Conservation (phyloP, 2,329 filamentous ascomycete species). For the Colletotrichum simmondsii region DNA sequence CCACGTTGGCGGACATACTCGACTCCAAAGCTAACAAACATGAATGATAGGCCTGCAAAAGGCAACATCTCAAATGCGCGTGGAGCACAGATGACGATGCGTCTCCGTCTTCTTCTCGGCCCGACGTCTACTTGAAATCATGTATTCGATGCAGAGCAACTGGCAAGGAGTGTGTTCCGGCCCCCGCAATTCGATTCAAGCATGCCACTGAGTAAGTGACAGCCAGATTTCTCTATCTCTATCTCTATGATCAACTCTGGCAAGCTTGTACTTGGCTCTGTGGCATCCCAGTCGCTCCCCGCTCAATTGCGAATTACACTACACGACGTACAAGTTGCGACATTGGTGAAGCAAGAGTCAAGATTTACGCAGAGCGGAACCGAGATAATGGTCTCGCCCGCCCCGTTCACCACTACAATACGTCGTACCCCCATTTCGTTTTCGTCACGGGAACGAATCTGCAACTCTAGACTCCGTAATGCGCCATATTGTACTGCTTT, state of each 20-base stretch:
- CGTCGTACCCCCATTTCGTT: background rate
- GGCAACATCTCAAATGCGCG: slow-evolving; percentile 24
- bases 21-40: background rate
- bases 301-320: background rate
- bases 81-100: slow-evolving; percentile 22
- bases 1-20: background rate
- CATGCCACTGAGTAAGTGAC: slow-evolving; percentile 15
- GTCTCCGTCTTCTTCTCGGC: slow-evolving; percentile 8
- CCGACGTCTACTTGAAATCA: background rate
- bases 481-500: background rate
- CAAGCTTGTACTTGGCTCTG: background rate
- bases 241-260: background rate
- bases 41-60: slow-evolving; percentile 13
- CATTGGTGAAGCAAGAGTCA: background rate
- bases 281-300: background rate
- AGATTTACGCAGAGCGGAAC: background rate
- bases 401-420: no score
- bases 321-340: background rate
- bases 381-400: background rate
- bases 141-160: slow-evolving; percentile 27
- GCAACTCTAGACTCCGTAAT: background rate
- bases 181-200: slow-evolving; percentile 19
- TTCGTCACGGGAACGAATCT: slow-evolving; percentile 10
- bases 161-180: slow-evolving; percentile 12
- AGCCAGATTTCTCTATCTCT: background rate